Percentiles rank a stretch among this genome's conserved stretches.
Conservation (phyloP, 257 asterid genomes). For the Solanum corneliomulleri region DNA sequence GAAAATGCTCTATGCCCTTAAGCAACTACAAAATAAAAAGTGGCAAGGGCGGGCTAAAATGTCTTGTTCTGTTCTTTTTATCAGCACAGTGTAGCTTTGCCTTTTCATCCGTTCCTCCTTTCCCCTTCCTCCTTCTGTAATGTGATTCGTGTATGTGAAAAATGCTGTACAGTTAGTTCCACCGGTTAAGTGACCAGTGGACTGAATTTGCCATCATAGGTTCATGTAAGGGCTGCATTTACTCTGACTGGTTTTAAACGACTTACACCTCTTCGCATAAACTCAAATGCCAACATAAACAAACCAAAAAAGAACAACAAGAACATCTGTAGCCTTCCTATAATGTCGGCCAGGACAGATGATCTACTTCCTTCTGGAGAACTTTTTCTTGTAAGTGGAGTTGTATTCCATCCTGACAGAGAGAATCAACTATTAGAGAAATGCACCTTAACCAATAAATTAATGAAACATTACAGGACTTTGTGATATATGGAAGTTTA, state of each 20-base stretch:
- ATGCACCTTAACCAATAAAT: background rate
- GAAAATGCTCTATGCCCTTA: background rate
- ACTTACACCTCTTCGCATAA: constrained; percentile 37
- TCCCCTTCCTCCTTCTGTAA: background rate
- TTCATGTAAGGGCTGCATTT: constrained; percentile 48
- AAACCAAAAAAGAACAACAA: constrained; percentile 44
- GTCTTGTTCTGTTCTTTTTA: background rate
- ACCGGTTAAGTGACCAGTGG: constrained; percentile 23
- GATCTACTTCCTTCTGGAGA: constrained; percentile 22
- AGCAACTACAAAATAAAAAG: background rate
- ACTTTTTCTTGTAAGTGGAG: constrained; percentile 26
- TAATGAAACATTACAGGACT: background rate
- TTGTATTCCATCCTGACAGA: constrained; percentile 33
- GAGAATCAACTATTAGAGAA: background rate
- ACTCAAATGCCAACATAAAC: constrained; percentile 36
- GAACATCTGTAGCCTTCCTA: constrained; percentile 43
- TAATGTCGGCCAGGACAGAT: constrained; percentile 24
- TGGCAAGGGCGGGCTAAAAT: background rate
- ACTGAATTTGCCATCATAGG: constrained; percentile 12
- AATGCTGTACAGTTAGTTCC: background rate
- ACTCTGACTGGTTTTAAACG: constrained; percentile 63
- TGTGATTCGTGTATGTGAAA: background rate
- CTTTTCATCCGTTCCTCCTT: background rate
- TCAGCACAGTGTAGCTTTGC: background rate
- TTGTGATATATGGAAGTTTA: background rate